These are phyloP conservation scores for Mycena latifolia DNA, from an alignment of 768 basidiomycete species.

Conservation along the genomic window DNA sequence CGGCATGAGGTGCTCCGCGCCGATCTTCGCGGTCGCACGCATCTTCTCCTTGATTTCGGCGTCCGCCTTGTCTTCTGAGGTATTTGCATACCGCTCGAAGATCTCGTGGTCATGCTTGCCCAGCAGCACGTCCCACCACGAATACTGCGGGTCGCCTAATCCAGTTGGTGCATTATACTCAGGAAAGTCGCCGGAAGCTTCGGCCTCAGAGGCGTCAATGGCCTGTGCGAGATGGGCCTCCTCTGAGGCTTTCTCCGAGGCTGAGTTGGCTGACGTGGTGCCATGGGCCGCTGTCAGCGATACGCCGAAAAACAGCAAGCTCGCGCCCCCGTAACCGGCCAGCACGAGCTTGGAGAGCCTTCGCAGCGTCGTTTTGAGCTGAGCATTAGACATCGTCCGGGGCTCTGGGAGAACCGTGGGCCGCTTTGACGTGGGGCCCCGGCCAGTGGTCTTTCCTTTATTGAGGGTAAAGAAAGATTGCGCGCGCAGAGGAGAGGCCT, in stretches of 20 bases:
- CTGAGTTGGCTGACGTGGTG: conserved; percentile 43
- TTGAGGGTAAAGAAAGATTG: conserved; percentile 43
- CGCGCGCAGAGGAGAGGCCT: conserved; percentile 53
- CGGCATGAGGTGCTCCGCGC: conserved; percentile 79
- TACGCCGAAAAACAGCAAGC: conserved; percentile 85
- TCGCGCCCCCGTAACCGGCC: conserved; percentile 88
- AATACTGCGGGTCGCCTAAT: conserved; percentile 57
- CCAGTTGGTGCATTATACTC: conserved; percentile 37
- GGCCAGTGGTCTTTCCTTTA: conserved; percentile 17
- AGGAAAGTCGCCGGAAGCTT: conserved; percentile 61
- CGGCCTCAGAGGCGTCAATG: conserved; percentile 78
- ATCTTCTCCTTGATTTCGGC: conserved; percentile 56
- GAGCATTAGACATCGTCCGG: conserved; percentile 50
- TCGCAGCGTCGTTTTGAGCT: conserved; percentile 78
- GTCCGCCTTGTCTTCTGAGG: conserved; percentile 43
- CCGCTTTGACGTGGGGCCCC: conserved; percentile 11
- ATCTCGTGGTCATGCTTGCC: conserved; percentile 89
- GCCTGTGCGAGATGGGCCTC: conserved; percentile 74
- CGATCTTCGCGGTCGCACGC: conserved; percentile 72
- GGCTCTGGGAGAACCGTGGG: conserved; percentile 20
- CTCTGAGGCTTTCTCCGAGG: conserved; percentile 63
- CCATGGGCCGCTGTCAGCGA: conserved; percentile 52
- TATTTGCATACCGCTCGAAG: conserved; percentile 72
- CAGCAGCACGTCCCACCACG: conserved; percentile 88
- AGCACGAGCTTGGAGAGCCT: conserved; percentile 86